Conservation (phyloP, 1,284 basidiomycete genomes). For the Moniliella sp. region DNA sequence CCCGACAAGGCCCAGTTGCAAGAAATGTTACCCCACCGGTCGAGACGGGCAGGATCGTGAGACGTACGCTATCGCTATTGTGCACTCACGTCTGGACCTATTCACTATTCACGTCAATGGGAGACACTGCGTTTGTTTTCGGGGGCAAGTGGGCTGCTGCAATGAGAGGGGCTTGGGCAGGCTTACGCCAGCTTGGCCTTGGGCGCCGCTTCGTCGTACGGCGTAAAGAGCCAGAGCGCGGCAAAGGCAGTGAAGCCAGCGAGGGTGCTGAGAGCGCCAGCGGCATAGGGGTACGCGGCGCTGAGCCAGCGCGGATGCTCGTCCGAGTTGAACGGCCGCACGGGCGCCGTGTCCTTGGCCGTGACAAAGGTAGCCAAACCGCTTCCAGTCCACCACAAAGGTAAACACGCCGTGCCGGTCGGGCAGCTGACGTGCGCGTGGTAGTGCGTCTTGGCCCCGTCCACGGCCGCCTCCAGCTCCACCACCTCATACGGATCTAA, state of each 20-base stretch:
- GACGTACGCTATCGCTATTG: too few species aligned
- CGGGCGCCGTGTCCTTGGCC: conserved; percentile 54
- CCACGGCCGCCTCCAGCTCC: conserved; percentile 6
- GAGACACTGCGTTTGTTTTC: too few species aligned
- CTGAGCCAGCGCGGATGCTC: conserved; percentile 78
- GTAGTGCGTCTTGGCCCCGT: conserved; percentile 42
- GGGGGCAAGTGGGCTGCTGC: too few species aligned
- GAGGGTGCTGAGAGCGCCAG: conserved; percentile 65
- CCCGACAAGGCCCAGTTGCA: too few species aligned
- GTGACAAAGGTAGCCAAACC: conserved; percentile 57
- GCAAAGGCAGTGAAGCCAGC: conserved; percentile 62
- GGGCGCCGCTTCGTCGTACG: too few species aligned
- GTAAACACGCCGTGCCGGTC: conserved; percentile 96
- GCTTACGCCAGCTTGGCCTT: too few species aligned
- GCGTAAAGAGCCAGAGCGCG: conserved; percentile 61
- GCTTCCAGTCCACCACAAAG: conserved; percentile 67
- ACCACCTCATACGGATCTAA: conserved; percentile 47
- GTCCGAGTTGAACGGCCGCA: conserved; percentile 81
- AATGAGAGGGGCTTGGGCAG: too few species aligned
- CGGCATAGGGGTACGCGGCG: conserved; percentile 84
- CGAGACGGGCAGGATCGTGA: too few species aligned
- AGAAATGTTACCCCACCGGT: too few species aligned
- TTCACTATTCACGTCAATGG: too few species aligned
- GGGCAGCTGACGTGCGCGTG: conserved; percentile 57
- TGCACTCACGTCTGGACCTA: too few species aligned